Evolutionary conservation across 768 basidiomycete genomes (phyloP), one percentile per base, ranked within the genome.

Genomic region (Albatrellus ellisii): DNA sequence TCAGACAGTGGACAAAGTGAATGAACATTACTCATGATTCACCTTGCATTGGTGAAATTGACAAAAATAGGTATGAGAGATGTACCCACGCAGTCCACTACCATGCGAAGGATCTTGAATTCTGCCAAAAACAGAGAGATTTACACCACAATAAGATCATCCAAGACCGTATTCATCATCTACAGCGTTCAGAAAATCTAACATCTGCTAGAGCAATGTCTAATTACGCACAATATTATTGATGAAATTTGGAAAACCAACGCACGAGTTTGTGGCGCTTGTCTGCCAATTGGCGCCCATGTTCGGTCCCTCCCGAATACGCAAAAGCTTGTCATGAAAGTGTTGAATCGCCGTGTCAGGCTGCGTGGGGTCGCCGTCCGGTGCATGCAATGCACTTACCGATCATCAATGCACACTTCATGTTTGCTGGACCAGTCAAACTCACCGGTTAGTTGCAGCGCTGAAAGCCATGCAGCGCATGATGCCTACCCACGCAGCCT

Each of bases 261-360:
- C 70, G 46, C 49, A 89, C 88, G 39, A 80, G 63, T 50, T 73
- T 61, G 55, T 92, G 89, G 49, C 89, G 65, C 50, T 70, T 76
- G 45, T 70, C 66, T 18, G 85, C 88, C 57, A 88, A 60, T 43
- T 56, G 54, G 69, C 68, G 7, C 64, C 70, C 0, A 89, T 94
- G 64, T 91, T 92, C 47, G 92, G 73, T 46, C 73, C 65, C 35
- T 74, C 75, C 29, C 63, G 67, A 44, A 94, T 83, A 43, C 75
- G 72, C 21, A 92, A 57, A 26, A 94, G 68, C 59, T 92, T 94
- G 52, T 89, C 85, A 50, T 88, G 62, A 55, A 92, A 94, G 54
- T 94, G 90, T 44, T 75, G 72, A 21, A 90, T 75, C 4, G 85
- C 78, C 0, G 77, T 76, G 21, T 59, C 52, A 4, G 59, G 53